Evolutionary conservation across 345 rosid species (phyloP).

Genomic region (Moricandia arvensis): DNA sequence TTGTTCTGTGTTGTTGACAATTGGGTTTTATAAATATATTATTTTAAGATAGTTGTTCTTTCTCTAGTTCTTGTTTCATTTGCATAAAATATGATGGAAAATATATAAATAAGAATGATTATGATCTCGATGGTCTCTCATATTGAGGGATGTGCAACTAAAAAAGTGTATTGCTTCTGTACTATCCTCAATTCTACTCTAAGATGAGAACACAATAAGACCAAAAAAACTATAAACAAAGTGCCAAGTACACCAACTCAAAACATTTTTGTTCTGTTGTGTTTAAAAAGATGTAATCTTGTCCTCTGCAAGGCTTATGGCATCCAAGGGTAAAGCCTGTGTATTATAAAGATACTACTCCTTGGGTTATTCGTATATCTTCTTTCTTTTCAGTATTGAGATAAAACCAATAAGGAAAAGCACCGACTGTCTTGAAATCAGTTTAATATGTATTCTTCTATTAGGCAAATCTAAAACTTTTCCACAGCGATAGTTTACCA

Average conservation of each 20-base stretch:
- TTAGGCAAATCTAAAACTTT: no score
- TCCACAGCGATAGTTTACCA: no score
- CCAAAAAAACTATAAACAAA: neutral
- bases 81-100: neutral
- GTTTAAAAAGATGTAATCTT: constrained; percentile 14
- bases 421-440: constrained; percentile 69
- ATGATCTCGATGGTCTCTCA: neutral
- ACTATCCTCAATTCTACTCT: neutral
- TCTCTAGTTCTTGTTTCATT: neutral
- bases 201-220: neutral
- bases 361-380: constrained; percentile 50
- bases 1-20: constrained; percentile 6
- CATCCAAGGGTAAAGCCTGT: constrained; percentile 4
- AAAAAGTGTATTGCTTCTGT: no score
- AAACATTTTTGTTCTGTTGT: neutral
- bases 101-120: neutral
- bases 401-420: constrained; percentile 75
- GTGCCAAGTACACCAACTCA: neutral
- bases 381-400: constrained; percentile 69
- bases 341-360: neutral
- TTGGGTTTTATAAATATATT: neutral
- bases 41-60: neutral
- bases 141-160: no score
- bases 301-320: constrained; percentile 9
- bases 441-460: no score